Conservation (phyloP, 2,329 filamentous ascomycete species). For the Hirsutella minnesotensis region DNA sequence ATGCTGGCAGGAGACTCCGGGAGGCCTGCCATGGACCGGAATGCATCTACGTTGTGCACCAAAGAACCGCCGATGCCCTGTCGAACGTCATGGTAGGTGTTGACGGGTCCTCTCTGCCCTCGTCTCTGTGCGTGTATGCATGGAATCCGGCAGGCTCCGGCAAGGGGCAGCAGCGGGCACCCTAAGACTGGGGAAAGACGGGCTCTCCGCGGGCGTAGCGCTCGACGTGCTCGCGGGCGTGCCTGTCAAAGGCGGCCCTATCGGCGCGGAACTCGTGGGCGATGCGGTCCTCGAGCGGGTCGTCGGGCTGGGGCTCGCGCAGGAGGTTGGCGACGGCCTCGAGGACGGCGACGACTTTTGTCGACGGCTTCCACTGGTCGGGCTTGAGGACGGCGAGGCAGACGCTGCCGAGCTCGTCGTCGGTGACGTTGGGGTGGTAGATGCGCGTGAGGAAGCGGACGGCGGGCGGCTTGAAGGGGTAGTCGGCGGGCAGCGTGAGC, state of each 20-base stretch:
- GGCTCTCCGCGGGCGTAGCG: constrained; percentile 50
- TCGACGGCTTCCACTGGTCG: constrained; percentile 87
- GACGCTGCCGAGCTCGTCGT: constrained; percentile 75
- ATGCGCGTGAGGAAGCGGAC: constrained; percentile 79
- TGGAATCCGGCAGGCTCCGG: neutral
- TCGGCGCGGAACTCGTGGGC: constrained; percentile 72
- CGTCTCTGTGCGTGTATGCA: neutral
- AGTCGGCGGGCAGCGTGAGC: constrained; percentile 63
- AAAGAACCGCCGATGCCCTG: no score
- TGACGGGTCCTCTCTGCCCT: no score
- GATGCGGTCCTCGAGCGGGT: constrained; percentile 77
- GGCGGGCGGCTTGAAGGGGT: constrained; percentile 80
- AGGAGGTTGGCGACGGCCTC: constrained; percentile 65
- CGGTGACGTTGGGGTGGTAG: constrained; percentile 91
- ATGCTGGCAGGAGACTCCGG: no score
- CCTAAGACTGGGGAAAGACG: constrained; percentile 17
- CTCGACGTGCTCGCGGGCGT: constrained; percentile 60
- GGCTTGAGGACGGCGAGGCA: constrained; percentile 74
- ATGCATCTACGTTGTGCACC: no score
- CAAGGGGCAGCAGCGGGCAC: no score
- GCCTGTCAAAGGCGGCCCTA: constrained; percentile 58
- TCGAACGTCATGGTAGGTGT: no score
- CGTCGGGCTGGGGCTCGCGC: constrained; percentile 73
- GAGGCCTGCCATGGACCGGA: no score
- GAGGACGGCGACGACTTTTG: constrained; percentile 63